phyloP scores from a whole-genome alignment of 306 rosid species.

The Ziziphus jujuba region DNA sequence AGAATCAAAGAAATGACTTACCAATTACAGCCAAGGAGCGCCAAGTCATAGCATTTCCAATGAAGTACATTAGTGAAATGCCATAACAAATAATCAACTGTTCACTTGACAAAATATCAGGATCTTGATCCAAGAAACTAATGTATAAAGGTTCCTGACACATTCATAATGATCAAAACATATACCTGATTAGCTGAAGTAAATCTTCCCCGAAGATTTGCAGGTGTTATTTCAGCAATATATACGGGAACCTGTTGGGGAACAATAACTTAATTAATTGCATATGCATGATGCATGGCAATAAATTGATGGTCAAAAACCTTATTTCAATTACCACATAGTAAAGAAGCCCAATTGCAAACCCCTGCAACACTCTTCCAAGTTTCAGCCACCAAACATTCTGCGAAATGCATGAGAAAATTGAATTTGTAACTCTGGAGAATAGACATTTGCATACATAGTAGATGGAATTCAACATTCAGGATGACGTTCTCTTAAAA shows the following conservation, averaged over 20 bases:
- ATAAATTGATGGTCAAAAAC: not conserved
- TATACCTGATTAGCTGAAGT: slow-evolving; percentile 33
- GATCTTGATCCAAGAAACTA: not conserved
- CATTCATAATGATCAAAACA: not conserved
- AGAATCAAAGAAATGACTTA: slow-evolving; percentile 1
- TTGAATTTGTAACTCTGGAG: no score
- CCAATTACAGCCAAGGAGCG: slow-evolving; percentile 44
- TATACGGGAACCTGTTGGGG: no score
- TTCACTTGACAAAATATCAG: not conserved
- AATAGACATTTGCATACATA: no score
- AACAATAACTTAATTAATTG: not conserved
- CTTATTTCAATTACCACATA: slow-evolving; percentile 32
- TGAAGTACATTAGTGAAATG: slow-evolving; percentile 23
- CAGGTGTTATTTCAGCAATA: slow-evolving; percentile 41
- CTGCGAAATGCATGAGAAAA: slow-evolving; percentile 20
- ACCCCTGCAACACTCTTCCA: slow-evolving; percentile 38
- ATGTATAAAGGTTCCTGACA: not conserved
- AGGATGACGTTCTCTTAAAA: no score
- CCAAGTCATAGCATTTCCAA: slow-evolving; percentile 40
- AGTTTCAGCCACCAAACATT: slow-evolving; percentile 34
- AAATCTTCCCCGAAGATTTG: slow-evolving; percentile 34
- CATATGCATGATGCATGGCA: not conserved
- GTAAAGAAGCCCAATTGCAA: slow-evolving; percentile 24
- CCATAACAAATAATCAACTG: slow-evolving; percentile 27
- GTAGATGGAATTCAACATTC: no score